phyloP scores from a whole-genome alignment of 2,329 filamentous ascomycete genomes.

The Amylocarpus encephaloides region DNA sequence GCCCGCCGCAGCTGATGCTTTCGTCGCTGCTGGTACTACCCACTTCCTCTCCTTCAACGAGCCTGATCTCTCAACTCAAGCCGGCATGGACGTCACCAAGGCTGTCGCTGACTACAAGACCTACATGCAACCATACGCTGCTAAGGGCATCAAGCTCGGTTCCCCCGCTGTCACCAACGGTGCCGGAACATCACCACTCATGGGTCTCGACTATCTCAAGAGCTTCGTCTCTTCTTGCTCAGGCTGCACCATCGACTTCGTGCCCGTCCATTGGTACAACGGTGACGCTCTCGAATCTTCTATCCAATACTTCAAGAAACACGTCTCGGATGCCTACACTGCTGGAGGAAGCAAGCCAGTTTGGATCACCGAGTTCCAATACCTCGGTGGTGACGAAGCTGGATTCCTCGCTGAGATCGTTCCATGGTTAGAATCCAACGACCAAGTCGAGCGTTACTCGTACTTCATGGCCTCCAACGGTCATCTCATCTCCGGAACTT shows the following conservation, averaged over 20 bases:
- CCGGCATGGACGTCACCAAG: conserved; percentile 37
- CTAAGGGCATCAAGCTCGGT: conserved; percentile 37
- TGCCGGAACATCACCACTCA: conserved; percentile 20
- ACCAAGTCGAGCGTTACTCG: conserved; percentile 35
- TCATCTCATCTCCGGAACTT: conserved; percentile 22
- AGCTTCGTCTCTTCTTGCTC: conserved; percentile 38
- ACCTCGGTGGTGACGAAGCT: conserved; percentile 27
- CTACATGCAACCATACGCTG: conserved; percentile 41
- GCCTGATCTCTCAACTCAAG: conserved; percentile 55
- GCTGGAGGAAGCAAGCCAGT: conserved; percentile 35
- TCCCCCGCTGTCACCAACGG: conserved; percentile 44
- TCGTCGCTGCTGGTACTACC: conserved; percentile 48
- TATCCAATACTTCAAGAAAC: conserved; percentile 36
- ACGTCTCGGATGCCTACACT: conserved; percentile 35
- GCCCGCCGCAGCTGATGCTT: conserved; percentile 42
- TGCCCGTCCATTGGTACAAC: conserved; percentile 44
- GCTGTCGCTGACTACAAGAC: conserved; percentile 36
- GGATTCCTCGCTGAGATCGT: conserved; percentile 39
- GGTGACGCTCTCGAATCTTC: conserved; percentile 27
- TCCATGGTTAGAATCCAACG: conserved; percentile 37
- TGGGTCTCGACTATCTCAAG: conserved; percentile 40
- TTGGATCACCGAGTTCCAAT: conserved; percentile 42
- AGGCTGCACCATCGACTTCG: conserved; percentile 39
- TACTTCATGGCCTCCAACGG: conserved; percentile 35
- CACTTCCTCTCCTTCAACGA: conserved; percentile 66